These are phyloP conservation scores for Rhinocladiella similis DNA, from an alignment of 2,329 filamentous ascomycete species.

Conservation along the genomic window DNA sequence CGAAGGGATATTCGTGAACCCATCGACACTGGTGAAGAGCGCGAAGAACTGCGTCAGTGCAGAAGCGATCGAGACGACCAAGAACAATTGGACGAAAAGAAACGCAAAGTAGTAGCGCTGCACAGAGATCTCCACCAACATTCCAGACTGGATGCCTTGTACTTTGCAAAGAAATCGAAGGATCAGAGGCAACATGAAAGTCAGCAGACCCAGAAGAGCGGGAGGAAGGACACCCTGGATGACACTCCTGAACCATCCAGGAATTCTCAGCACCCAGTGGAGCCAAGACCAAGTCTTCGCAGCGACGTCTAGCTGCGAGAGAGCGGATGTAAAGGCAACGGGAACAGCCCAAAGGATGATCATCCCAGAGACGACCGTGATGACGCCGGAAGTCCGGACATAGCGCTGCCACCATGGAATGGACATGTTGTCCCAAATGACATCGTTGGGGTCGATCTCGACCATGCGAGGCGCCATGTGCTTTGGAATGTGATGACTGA, in stretches of 20 bases:
- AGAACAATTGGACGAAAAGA: conserved; percentile 90
- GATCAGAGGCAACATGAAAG: conserved; percentile 78
- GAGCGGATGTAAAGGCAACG: conserved; percentile 79
- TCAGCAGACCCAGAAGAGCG: conserved; percentile 70
- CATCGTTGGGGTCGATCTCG: conserved; percentile 91
- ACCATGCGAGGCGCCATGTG: conserved; percentile 90
- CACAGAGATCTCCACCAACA: conserved; percentile 76
- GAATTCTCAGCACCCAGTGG: conserved; percentile 64
- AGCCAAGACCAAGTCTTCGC: conserved; percentile 69
- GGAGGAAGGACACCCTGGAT: conserved; percentile 87
- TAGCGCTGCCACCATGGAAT: conserved; percentile 93
- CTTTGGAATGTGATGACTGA: conserved; percentile 86
- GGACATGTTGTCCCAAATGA: conserved; percentile 97
- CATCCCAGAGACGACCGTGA: conserved; percentile 69
- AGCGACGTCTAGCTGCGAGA: conserved; percentile 75
- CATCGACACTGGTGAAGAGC: conserved; percentile 62
- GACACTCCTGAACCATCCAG: conserved; percentile 62
- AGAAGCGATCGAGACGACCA: conserved; percentile 84
- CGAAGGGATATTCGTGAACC: conserved; percentile 68
- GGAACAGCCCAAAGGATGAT: conserved; percentile 88
- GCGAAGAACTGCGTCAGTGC: conserved; percentile 68
- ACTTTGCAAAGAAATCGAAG: conserved; percentile 70
- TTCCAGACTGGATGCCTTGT: conserved; percentile 80
- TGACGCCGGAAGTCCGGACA: conserved; percentile 66
- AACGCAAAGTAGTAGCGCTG: conserved; percentile 93